These are phyloP conservation scores for Entomortierella parvispora DNA, from an alignment of 192 early-diverging fungal species.

Conservation along the genomic window DNA sequence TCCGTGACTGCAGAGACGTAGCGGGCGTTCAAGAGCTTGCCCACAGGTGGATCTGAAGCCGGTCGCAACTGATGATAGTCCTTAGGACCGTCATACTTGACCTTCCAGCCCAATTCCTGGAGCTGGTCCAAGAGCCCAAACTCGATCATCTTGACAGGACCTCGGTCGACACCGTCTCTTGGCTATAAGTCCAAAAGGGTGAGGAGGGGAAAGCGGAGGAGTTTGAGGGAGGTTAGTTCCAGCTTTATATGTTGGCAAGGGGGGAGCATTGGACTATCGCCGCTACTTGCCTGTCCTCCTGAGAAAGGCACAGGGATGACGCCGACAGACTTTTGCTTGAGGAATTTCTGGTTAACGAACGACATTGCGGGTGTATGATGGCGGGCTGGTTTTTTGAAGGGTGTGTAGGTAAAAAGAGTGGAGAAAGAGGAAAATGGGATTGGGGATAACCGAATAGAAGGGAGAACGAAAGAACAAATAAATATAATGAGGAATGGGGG, in stretches of 20 bases:
- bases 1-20: slow-evolving; percentile 83
- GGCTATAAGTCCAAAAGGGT: slow-evolving; percentile 53
- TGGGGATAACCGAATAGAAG: background rate
- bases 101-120: slow-evolving; percentile 75
- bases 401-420: background rate
- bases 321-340: slow-evolving; percentile 65
- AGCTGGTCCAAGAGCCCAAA: slow-evolving; percentile 85
- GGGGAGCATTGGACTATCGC: too few relatives aligned
- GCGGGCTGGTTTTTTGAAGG: background rate
- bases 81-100: slow-evolving; percentile 75
- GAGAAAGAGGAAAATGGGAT: background rate
- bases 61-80: slow-evolving; percentile 74
- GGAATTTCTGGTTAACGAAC: slow-evolving; percentile 53
- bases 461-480: background rate
- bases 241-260: too few relatives aligned
- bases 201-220: background rate
- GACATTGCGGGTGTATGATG: slow-evolving; percentile 2
- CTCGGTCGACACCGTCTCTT: slow-evolving; percentile 85
- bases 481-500: background rate
- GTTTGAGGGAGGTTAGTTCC: slow-evolving; percentile 1
- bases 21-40: slow-evolving; percentile 81
- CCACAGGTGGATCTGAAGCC: slow-evolving; percentile 66
- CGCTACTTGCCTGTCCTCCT: slow-evolving; percentile 61
- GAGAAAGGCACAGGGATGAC: slow-evolving; percentile 75
- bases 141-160: slow-evolving; percentile 80